Conservation (phyloP, 108 stramenopile species). For the Aurantiochytrium sp. region DNA sequence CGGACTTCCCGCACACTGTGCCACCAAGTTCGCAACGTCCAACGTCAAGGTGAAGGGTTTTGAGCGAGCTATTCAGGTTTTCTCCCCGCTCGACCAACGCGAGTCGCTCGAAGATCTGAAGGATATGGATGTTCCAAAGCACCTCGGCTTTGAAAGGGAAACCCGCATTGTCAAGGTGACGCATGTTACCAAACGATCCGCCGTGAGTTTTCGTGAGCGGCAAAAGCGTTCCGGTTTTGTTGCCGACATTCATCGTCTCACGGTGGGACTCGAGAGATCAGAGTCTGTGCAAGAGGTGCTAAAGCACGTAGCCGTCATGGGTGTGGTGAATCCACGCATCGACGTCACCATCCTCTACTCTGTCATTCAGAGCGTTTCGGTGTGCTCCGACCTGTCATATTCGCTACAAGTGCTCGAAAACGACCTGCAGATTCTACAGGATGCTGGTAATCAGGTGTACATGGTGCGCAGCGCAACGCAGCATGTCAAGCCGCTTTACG, state of each 20-base stretch:
- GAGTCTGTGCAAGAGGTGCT: neutral
- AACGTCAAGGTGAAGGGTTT: neutral
- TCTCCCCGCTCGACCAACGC: neutral
- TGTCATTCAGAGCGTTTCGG: neutral
- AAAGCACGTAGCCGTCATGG: neutral
- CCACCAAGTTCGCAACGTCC: neutral
- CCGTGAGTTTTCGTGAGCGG: neutral
- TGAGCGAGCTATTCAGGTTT: neutral
- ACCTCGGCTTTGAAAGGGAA: neutral
- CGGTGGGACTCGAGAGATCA: neutral
- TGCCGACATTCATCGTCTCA: neutral
- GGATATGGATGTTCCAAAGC: neutral
- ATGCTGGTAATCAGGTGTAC: neutral
- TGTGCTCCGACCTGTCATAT: neutral
- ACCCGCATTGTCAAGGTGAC: neutral
- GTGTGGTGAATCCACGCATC: neutral
- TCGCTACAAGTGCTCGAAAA: neutral
- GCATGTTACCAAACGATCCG: neutral
- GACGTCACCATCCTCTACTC: neutral
- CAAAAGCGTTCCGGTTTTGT: neutral
- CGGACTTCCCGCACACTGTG: neutral
- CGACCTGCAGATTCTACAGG: neutral
- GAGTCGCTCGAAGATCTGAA: neutral
- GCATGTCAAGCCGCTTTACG: neutral
- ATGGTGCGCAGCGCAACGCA: no score